Evolutionary conservation across 139 green algal genomes (phyloP), one percentile per base, ranked within the genome.

Genomic region (Edaphochlamys debaryana): DNA sequence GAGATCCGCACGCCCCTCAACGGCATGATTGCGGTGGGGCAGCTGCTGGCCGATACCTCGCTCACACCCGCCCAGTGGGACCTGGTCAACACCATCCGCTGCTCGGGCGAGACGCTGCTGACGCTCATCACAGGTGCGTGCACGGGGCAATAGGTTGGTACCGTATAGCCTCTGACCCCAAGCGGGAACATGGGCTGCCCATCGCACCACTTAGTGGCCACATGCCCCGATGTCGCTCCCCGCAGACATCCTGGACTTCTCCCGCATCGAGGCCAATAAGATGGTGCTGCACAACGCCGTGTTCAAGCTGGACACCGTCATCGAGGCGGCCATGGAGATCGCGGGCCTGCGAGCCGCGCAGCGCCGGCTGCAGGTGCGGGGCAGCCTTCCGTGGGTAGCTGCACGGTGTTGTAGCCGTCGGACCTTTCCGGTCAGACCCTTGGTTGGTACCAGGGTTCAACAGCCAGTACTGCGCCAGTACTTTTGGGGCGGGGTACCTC

Each of bases 1-100:
- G 96, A 99, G 83, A 98, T 99, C 73, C 89, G 96, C 41, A 99
- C 96, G 19, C 96, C 96, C 1, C 92, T 99, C 34, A 99, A 99
- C 80, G 96, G 96, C 50, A 97, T 99, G 89, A 98, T 99, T 68
- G 94, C 94, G 4, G 95, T 98, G 40, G 90, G 93, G 4, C 95
- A 98, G 88, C 87, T 98, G 68, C 90, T 98, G 70, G 91, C 91
- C 29, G 92, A 95, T 32, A 96, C 93, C 8, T 66, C 68, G 29
- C 91, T 98, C 7, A 90, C 79, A 9, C 87, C 90, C 1, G 85
- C 92, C 52, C 94, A 97, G 88, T 92, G 90, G 81, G 95, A 98
- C 74, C 91, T 98, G 42, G 92, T 96, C 9, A 93, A 96, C 74
- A 98, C 95, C 27, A 94, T 96, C 52, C 85, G 87, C 15, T 95